These are phyloP conservation scores for Fusarium verrucosum DNA, from an alignment of 2,329 filamentous ascomycete species.

Conservation along the genomic window DNA sequence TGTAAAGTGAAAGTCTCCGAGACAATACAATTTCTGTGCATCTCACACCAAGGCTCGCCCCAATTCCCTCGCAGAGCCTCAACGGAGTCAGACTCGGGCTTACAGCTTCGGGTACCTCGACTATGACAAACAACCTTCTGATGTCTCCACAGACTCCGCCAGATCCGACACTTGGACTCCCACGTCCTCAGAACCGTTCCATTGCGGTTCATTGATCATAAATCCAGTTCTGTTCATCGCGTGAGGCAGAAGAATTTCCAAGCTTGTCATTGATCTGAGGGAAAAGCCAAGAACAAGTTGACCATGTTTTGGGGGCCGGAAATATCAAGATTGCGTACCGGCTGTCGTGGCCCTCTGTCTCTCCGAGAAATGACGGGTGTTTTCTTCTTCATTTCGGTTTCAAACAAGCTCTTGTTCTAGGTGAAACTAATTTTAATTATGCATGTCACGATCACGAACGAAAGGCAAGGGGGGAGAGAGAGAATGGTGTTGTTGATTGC, in stretches of 20 bases:
- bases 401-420: slow-evolving; percentile 7
- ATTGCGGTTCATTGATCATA: slow-evolving; percentile 21
- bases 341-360: slow-evolving; percentile 36
- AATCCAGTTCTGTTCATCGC: slow-evolving; percentile 7
- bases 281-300: slow-evolving; percentile 10
- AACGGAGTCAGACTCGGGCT: slow-evolving; percentile 14
- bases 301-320: slow-evolving; percentile 15
- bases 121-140: slow-evolving; percentile 29
- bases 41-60: slow-evolving; percentile 4
- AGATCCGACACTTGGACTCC: slow-evolving; percentile 15
- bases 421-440: background rate
- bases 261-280: slow-evolving; percentile 27
- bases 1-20: background rate
- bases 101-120: slow-evolving; percentile 33
- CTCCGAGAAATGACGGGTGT: slow-evolving; percentile 7
- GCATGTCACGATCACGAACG: slow-evolving; percentile 17
- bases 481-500: slow-evolving; percentile 27
- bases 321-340: slow-evolving; percentile 33
- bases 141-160: slow-evolving; percentile 33
- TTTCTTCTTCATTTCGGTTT: slow-evolving; percentile 10
- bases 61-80: slow-evolving; percentile 29
- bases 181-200: slow-evolving; percentile 32
- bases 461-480: slow-evolving; percentile 17
- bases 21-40: background rate
- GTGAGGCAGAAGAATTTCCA: slow-evolving; percentile 34